phyloP scores from a whole-genome alignment of 768 basidiomycete species.

The Tylopilus rubrobrunneus region DNA sequence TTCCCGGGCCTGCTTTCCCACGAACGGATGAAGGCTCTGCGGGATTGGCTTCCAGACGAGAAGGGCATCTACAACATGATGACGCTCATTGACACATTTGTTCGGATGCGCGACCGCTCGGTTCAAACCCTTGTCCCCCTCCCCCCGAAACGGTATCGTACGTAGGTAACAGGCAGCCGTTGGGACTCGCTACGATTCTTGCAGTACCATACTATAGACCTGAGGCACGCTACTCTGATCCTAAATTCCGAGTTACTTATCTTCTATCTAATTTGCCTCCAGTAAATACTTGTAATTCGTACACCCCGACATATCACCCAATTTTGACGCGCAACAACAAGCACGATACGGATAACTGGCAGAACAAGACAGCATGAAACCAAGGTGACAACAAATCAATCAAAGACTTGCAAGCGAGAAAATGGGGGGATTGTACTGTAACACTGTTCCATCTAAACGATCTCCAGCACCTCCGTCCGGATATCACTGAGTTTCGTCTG shows the following conservation, averaged over 20 bases:
- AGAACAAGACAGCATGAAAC: too few species aligned
- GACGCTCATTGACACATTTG: conserved; percentile 55
- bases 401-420: too few species aligned
- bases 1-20: conserved; percentile 87
- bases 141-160: not conserved
- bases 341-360: too few species aligned
- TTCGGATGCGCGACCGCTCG: conserved; percentile 29
- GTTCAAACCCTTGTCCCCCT: not conserved
- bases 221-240: not conserved
- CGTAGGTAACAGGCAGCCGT: not conserved
- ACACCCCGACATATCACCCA: too few species aligned
- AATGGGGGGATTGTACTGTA: too few species aligned
- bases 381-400: too few species aligned
- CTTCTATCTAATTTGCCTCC: not conserved
- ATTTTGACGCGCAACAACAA: too few species aligned
- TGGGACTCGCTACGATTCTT: too few species aligned
- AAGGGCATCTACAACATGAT: conserved; percentile 66
- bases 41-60: conserved; percentile 84
- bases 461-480: not conserved
- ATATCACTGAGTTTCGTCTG: not conserved
- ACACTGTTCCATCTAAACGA: not conserved
- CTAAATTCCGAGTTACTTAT: conserved; percentile 5
- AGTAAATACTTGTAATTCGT: not conserved
- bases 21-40: conserved; percentile 87
- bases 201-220: too few species aligned